phyloP scores from a whole-genome alignment of 345 rosid genomes.

The Mercurialis annua region DNA sequence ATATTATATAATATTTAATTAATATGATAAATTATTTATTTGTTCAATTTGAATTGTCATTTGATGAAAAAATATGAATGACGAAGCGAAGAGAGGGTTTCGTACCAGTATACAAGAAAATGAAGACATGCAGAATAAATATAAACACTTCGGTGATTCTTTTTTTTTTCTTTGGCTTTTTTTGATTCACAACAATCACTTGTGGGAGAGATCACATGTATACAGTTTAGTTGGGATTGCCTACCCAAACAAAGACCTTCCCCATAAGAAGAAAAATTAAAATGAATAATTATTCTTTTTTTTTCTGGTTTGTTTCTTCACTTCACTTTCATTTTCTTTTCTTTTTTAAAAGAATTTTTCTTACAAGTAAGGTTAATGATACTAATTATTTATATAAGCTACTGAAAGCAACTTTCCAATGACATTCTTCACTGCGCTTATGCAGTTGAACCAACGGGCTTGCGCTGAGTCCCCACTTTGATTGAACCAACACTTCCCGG shows the following conservation, averaged over 20 bases:
- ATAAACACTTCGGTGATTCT: background rate
- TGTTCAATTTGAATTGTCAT: no score
- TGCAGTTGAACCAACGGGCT: slow-evolving; percentile 36
- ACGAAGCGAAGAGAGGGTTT: no score
- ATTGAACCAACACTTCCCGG: slow-evolving; percentile 69
- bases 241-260: slow-evolving; percentile 39
- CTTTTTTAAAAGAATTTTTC: slow-evolving; percentile 19
- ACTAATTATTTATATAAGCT: slow-evolving; percentile 26
- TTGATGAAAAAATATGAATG: no score
- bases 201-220: slow-evolving; percentile 38
- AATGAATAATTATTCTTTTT: slow-evolving; percentile 5
- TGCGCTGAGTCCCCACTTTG: slow-evolving; percentile 88
- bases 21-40: no score
- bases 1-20: no score
- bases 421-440: slow-evolving; percentile 45
- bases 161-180: background rate
- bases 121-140: background rate
- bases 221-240: slow-evolving; percentile 46
- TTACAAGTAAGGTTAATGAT: slow-evolving; percentile 18
- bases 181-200: slow-evolving; percentile 19
- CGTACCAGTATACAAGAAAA: background rate
- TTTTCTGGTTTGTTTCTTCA: background rate
- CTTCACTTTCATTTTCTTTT: background rate
- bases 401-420: slow-evolving; percentile 23
- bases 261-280: slow-evolving; percentile 15